phyloP scores from a whole-genome alignment of 2,329 filamentous ascomycete species.

The Phialophora tarda region DNA sequence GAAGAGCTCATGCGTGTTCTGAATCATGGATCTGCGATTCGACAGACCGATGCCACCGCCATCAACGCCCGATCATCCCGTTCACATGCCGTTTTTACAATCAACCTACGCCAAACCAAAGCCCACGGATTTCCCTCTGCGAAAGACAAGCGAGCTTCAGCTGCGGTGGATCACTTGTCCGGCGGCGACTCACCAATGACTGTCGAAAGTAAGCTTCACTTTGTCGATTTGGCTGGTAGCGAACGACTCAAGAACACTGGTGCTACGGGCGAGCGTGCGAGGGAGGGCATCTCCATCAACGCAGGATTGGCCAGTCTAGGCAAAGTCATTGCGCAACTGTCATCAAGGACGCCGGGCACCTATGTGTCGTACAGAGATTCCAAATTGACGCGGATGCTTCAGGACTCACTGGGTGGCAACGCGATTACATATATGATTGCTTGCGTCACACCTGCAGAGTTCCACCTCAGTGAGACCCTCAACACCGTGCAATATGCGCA shows the following conservation, averaged over 20 bases:
- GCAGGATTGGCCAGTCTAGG: slow-evolving; percentile 91
- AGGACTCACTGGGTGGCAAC: slow-evolving; percentile 95
- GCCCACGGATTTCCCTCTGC: slow-evolving; percentile 71
- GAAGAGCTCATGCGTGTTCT: slow-evolving; percentile 89
- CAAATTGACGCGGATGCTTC: slow-evolving; percentile 89
- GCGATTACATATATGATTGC: slow-evolving; percentile 99
- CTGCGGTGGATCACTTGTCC: slow-evolving; percentile 80
- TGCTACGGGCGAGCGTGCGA: slow-evolving; percentile 90
- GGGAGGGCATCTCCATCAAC: slow-evolving; percentile 97
- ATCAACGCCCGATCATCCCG: slow-evolving; percentile 98
- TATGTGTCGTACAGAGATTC: slow-evolving; percentile 98
- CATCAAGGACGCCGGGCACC: slow-evolving; percentile 81
- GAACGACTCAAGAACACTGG: slow-evolving; percentile 97
- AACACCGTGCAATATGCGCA: slow-evolving; percentile 98
- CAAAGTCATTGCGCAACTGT: slow-evolving; percentile 98
- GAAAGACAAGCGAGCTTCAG: slow-evolving; percentile 82
- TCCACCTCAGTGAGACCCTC: slow-evolving; percentile 94
- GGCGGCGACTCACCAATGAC: slow-evolving; percentile 72
- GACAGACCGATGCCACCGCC: slow-evolving; percentile 94
- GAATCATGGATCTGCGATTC: slow-evolving; percentile 90
- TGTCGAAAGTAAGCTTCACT: slow-evolving; percentile 97
- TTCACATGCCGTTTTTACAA: slow-evolving; percentile 94
- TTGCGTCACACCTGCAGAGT: slow-evolving; percentile 94
- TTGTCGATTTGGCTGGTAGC: slow-evolving; percentile 95
- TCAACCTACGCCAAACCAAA: slow-evolving; percentile 74